phyloP scores from a whole-genome alignment of 202 grass and related monocot species.

The Eragrostis tef region DNA sequence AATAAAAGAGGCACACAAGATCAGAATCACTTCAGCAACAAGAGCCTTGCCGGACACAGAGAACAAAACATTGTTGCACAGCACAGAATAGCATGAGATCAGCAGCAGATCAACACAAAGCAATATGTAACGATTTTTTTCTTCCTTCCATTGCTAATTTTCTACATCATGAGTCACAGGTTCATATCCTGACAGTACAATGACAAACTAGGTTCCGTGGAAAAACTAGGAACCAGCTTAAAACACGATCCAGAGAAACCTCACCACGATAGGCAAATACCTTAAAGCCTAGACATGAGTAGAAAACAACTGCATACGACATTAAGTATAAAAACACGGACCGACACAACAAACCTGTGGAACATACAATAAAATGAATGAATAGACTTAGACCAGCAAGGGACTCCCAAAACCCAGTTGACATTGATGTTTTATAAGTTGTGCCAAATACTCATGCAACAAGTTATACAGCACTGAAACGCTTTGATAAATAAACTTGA shows the following conservation, averaged over 20 bases:
- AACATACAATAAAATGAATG: conserved; percentile 49
- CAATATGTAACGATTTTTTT: background rate
- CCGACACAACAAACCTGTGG: conserved; percentile 15
- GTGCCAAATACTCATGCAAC: conserved; percentile 48
- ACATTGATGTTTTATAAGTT: conserved; percentile 59
- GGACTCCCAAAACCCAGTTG: conserved; percentile 56
- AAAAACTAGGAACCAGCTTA: conserved; percentile 41
- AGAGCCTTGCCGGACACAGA: too few relatives aligned
- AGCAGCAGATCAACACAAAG: too few relatives aligned
- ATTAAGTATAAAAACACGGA: background rate
- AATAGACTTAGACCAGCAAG: conserved; percentile 41
- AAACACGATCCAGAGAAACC: background rate
- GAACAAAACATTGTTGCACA: background rate
- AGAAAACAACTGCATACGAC: conserved; percentile 13
- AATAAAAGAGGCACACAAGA: background rate
- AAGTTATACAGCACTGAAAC: conserved; percentile 57
- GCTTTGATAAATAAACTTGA: conserved; percentile 49
- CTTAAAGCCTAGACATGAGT: conserved; percentile 2
- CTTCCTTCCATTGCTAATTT: background rate
- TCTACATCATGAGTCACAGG: background rate
- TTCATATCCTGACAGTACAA: conserved; percentile 21
- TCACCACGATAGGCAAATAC: background rate
- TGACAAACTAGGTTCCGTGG: conserved; percentile 10
- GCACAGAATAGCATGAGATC: too few relatives aligned
- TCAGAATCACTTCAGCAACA: background rate